These are phyloP conservation scores for Pythium scleroteichum DNA, from an alignment of 352 stramenopile genomes.

Conservation along the genomic window DNA sequence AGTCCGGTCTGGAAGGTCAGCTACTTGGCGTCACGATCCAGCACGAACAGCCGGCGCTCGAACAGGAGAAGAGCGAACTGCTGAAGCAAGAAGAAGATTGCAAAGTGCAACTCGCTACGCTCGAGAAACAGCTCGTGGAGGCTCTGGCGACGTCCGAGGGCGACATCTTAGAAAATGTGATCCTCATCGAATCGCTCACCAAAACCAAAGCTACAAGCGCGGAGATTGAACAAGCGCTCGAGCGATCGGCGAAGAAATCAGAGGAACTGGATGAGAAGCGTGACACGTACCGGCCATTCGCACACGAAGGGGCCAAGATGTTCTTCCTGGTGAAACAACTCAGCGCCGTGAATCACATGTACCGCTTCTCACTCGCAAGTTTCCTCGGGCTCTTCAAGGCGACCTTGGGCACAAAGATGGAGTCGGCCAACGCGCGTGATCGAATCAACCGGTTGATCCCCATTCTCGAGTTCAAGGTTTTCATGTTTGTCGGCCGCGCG, in stretches of 20 bases:
- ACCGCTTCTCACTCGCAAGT: conserved; percentile 92
- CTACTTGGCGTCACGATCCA: conserved; percentile 94
- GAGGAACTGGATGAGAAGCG: conserved; percentile 92
- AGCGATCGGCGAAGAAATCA: conserved; percentile 87
- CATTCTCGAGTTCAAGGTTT: conserved; percentile 86
- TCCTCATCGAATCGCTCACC: conserved; percentile 93
- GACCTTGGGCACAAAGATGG: conserved; percentile 83
- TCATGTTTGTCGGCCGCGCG: conserved; percentile 91
- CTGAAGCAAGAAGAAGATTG: conserved; percentile 93
- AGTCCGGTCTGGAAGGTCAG: conserved; percentile 92
- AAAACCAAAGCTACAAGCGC: conserved; percentile 92
- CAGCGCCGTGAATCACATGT: conserved; percentile 93
- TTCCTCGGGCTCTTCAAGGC: conserved; percentile 90
- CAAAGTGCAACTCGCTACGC: conserved; percentile 91
- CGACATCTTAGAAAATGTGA: conserved; percentile 95
- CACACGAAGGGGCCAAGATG: conserved; percentile 85
- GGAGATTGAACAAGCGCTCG: conserved; percentile 90
- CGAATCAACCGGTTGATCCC: conserved; percentile 83
- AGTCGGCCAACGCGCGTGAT: conserved; percentile 69
- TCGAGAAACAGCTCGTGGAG: conserved; percentile 94
- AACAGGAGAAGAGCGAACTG: conserved; percentile 92
- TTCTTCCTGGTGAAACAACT: conserved; percentile 95
- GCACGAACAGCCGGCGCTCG: conserved; percentile 93
- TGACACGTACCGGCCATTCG: conserved; percentile 90
- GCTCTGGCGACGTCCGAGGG: conserved; percentile 92